Conservation (phyloP, 75 land plant genomes). For the Larix kaempferi region DNA sequence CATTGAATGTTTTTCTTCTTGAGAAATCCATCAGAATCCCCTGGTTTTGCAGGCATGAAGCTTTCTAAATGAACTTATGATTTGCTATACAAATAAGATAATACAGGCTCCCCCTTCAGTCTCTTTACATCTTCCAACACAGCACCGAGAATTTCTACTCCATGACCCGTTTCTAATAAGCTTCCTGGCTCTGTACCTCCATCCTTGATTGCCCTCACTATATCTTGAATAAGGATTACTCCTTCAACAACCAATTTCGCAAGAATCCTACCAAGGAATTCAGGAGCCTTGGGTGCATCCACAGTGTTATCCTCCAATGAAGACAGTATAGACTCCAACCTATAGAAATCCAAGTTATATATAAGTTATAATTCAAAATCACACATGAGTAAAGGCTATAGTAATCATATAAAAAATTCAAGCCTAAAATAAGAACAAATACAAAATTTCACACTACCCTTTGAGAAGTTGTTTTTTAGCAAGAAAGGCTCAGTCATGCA, state of each 20-base stretch:
- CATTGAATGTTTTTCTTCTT: constrained; percentile 20
- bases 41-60: constrained; percentile 53
- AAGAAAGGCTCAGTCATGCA: constrained; percentile 34
- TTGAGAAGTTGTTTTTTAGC: constrained; percentile 58
- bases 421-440: too few species aligned
- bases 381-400: constrained; percentile 4
- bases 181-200: constrained; percentile 71
- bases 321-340: constrained; percentile 66
- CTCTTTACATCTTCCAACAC: constrained; percentile 45
- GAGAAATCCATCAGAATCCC: constrained; percentile 55
- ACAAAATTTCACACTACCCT: constrained; percentile 49
- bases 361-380: constrained; percentile 11
- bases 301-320: constrained; percentile 64
- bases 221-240: constrained; percentile 44
- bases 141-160: constrained; percentile 63
- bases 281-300: constrained; percentile 89
- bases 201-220: constrained; percentile 42
- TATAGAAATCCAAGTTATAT: constrained; percentile 21
- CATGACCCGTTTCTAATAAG: constrained; percentile 44
- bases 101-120: constrained; percentile 54
- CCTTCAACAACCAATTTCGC: constrained; percentile 48
- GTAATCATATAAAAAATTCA: background rate
- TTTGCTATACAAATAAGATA: constrained; percentile 40
- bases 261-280: constrained; percentile 71
- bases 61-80: constrained; percentile 56